A percentile compares a stretch with the other conserved stretches of the same genome.
phyloP scores from a whole-genome alignment of 2,329 filamentous ascomycete genomes.

The Gaeumannomyces tritici region DNA sequence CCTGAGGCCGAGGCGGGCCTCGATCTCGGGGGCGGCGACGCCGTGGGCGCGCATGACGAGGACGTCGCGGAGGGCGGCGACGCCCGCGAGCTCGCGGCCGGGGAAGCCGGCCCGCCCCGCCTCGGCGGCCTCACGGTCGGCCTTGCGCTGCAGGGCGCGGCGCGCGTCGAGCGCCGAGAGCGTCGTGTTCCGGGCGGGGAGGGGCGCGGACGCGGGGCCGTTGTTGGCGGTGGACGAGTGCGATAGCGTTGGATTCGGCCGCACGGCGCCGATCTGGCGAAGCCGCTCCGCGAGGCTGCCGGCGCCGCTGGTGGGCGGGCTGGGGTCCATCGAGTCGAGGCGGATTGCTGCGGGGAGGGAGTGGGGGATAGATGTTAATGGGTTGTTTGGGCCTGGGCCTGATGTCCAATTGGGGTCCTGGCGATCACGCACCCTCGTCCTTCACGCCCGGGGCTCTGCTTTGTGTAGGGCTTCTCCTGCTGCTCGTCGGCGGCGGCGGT shows the following conservation, averaged over 20 bases:
- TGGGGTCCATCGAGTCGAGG: constrained; percentile 30
- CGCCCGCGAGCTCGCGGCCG: constrained; percentile 36
- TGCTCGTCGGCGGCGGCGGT: constrained; percentile 2
- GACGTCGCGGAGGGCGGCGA: constrained; percentile 35
- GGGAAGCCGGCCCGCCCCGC: constrained; percentile 20
- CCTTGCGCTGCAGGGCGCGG: constrained; percentile 30
- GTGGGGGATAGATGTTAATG: no score
- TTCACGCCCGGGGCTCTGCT: constrained; percentile 11
- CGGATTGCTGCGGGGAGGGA: constrained; percentile 22
- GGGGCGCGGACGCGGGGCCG: not conserved
- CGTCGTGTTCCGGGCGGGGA: constrained; percentile 28
- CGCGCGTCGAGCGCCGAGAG: constrained; percentile 40
- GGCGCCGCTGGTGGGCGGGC: constrained; percentile 21
- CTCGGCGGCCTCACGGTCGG: constrained; percentile 32
- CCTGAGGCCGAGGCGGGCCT: constrained; percentile 33
- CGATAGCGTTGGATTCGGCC: constrained; percentile 44
- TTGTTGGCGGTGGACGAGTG: constrained; percentile 40
- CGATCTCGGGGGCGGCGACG: constrained; percentile 28
- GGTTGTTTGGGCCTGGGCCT: no score
- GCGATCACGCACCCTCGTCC: constrained; percentile 8
- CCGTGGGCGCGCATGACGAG: constrained; percentile 34
- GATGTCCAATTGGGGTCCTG: no score
- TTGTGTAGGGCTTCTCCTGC: no score
- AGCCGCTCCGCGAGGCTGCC: constrained; percentile 39
- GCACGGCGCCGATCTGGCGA: constrained; percentile 42